Evolutionary conservation across 2,329 filamentous ascomycete species (phyloP).

Genomic region (Calonectria pseudoturangicola): DNA sequence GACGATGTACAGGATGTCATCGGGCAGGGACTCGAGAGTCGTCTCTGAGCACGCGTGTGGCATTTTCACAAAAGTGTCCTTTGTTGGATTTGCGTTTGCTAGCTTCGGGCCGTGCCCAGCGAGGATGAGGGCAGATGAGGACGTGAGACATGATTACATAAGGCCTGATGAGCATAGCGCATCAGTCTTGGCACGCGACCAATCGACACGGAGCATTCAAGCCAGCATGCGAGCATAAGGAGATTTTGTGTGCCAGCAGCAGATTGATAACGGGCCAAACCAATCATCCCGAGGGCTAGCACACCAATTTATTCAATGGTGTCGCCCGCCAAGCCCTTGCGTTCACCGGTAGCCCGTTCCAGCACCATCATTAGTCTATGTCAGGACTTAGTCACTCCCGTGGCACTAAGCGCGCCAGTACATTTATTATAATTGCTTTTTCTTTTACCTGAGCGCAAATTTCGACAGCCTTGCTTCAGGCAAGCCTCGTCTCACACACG

Average conservation of each 20-base stretch:
- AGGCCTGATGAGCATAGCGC: conserved; percentile 6
- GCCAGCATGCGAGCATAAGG: background rate
- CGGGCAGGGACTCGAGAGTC: background rate
- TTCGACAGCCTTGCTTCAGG: background rate
- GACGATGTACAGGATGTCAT: conserved; percentile 18
- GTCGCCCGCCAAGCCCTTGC: conserved; percentile 1
- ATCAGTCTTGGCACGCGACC: conserved; percentile 16
- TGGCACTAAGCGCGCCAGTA: background rate
- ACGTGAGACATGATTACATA: conserved; percentile 26
- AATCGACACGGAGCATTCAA: background rate
- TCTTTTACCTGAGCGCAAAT: background rate
- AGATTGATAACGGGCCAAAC: conserved; percentile 14
- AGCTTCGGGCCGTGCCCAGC: conserved; percentile 10
- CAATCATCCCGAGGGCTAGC: background rate
- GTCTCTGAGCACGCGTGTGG: background rate
- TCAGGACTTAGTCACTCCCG: conserved; percentile 13
- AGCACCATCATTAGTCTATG: background rate
- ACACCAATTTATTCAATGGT: conserved; percentile 22
- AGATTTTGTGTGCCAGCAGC: conserved; percentile 10
- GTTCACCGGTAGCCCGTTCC: background rate
- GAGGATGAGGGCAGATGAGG: conserved; percentile 14
- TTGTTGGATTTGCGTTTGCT: conserved; percentile 5
- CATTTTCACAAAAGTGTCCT: background rate
- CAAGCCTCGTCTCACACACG: background rate
- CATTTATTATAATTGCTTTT: conserved; percentile 10